Evolutionary conservation across 257 asterid species (phyloP), one percentile per base, ranked within the genome.

Genomic region (Eustoma russellianum): DNA sequence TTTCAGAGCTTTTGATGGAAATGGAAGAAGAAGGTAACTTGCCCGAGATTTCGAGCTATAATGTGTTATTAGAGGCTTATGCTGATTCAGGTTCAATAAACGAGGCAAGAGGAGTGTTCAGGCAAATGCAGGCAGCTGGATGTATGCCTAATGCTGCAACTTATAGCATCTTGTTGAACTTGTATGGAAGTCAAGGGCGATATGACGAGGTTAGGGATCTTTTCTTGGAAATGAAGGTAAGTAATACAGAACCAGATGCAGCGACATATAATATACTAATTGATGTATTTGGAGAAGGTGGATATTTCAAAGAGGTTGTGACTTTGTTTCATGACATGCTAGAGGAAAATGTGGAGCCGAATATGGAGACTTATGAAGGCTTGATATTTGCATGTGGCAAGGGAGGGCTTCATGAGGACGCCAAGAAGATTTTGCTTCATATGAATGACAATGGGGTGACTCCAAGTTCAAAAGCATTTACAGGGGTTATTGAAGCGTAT

Each of bases 251-350:
- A 53, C 95, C 95, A 0, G 92, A 84, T 77, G 95, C 89, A 0
- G 87, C 77, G 59, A 82, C 98, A 1, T 91, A 84, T 54, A 91
- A 91, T 74, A 87, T 84, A 64, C 96, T 91, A 28, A 84, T 87
- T 16, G 82, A 77, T 54, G 98, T 87, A 45, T 91, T 87, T 56
- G 95, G 95, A 43, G 97, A 87, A 69, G 97, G 98, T 12, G 98
- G 97, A 45, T 91, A 91, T 72, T 91, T 91, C 72, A 87, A 87
- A 82, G 98, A 91, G 83, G 97, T 87, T 57, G 98, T 91, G 66
- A 87, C 98, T 46, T 77, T 91, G 83, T 91, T 83, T 76, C 88
- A 77, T 71, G 98, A 91, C 70, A 87, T 91, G 97, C 72, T 80
- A 28, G 95, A 91, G 57, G 98, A 87, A 77, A 82, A 79, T 18